Evolutionary conservation across 2,329 filamentous ascomycete species (phyloP).

Genomic region (Fusarium sterilihyphosum): DNA sequence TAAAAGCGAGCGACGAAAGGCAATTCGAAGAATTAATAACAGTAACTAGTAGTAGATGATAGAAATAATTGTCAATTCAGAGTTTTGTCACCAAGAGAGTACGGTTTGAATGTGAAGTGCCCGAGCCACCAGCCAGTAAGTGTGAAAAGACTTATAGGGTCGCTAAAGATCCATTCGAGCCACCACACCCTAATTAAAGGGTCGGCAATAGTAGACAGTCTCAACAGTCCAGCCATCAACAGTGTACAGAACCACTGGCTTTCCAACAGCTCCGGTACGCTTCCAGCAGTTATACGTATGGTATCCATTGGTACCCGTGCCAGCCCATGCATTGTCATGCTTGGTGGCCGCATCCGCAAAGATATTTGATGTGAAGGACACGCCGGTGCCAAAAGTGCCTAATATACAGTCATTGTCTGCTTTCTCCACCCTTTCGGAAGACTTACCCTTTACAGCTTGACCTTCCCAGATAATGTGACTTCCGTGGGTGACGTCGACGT

Average conservation of each 20-base stretch:
- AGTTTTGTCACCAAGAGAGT: fast-evolving
- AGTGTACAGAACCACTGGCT: not conserved
- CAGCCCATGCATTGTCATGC: not conserved
- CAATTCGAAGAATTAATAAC: fast-evolving
- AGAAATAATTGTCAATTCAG: fast-evolving
- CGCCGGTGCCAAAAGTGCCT: not conserved
- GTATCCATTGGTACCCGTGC: not conserved
- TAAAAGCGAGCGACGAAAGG: fast-evolving
- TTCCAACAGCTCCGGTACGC: not conserved
- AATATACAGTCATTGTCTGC: fast-evolving
- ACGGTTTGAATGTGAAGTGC: fast-evolving
- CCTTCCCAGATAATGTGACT: not conserved
- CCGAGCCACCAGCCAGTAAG: fast-evolving
- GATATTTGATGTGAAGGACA: conserved; percentile 1
- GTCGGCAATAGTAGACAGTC: not conserved
- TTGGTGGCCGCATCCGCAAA: not conserved
- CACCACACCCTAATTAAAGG: not conserved
- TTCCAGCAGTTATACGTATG: conserved; percentile 2
- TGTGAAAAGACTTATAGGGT: too few relatives aligned
- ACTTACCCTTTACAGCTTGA: not conserved
- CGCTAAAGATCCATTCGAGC: fast-evolving
- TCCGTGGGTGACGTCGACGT: not conserved
- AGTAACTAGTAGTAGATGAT: not conserved
- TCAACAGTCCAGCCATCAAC: conserved; percentile 2
- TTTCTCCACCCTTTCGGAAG: too few relatives aligned